Base-by-base conservation (phyloP, 108 stramenopile genomes). In the Pseudonitzschia multiseries region DNA sequence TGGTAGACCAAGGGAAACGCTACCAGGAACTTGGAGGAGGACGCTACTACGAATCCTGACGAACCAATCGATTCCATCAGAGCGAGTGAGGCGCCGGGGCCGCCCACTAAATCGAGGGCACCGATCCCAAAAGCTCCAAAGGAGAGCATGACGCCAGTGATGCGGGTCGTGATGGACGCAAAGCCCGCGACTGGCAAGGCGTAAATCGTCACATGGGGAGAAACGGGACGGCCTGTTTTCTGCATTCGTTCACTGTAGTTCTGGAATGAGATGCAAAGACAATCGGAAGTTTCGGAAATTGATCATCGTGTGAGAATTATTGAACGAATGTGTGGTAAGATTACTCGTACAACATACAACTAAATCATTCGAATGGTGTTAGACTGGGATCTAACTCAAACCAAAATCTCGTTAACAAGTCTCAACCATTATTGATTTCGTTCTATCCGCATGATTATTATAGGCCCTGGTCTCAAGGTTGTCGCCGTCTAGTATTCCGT, bases 191-290 rank as follows among this genome's bases (percentile, higher is more conserved):
- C 80, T 36, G 98, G 98, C 74, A 97, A 97, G 46, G 89, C 70
- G 76, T 98, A 99, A 66, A 97, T 96, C 71, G 90, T 92, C 31
- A 99, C 95, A 78, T 99, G 98, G 26, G 98, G 98, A 42, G 88
- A 90, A 17, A 98, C 90, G 33, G 97, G 97, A 31, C 96, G 86
- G 18, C 91, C 96, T 9, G 87, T 94, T 73, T 88, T 80, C 52
- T 91, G 84, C 88, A 87, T 90, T 27, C 95, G 84, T 52, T 81
- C 65, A 17, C 82, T 83, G 73, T 93, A 96, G 68, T 91, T 96
- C 88, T 89, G 27, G 17, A 56, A 26, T 71, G 46, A 3, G 62
- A 21, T 4, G 32, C 4, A 69, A 36, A 17, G n/a, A 41, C n/a
- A 12, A 40, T 13, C 1, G 1, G 0, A 33, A 63, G 10, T 5